A percentile compares a stretch with the other conserved stretches of the same genome.
Conservation (phyloP, 139 green algal species). For the Volvox africanus region DNA sequence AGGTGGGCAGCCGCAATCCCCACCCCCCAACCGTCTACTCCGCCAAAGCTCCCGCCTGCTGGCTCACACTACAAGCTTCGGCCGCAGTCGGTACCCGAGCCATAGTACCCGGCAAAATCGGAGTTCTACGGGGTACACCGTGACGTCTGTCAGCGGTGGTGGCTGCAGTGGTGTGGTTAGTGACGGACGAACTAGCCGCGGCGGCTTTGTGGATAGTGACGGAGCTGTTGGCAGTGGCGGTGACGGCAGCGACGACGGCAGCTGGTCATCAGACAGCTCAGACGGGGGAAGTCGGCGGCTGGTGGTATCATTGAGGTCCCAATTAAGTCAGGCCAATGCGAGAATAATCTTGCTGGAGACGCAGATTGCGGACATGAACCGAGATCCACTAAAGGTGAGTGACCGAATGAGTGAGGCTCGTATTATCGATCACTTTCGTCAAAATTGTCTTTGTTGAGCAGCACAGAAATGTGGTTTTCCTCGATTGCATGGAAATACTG, state of each 20-base stretch:
- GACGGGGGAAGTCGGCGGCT: not conserved
- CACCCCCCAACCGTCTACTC: too few relatives aligned
- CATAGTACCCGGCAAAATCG: not conserved
- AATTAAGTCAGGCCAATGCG: not conserved
- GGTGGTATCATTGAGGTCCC: not conserved
- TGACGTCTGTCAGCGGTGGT: not conserved
- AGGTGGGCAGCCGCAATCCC: not conserved
- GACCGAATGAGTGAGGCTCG: too few relatives aligned
- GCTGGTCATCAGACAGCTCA: slow-evolving; percentile 11
- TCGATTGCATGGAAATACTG: too few relatives aligned
- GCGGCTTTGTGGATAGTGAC: not conserved
- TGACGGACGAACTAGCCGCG: not conserved
- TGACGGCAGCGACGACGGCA: not conserved
- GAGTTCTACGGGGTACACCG: not conserved
- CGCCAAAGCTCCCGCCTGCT: not conserved
- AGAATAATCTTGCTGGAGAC: not conserved
- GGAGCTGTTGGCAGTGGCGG: not conserved
- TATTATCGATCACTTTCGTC: too few relatives aligned
- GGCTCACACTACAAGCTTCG: not conserved
- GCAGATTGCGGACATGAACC: not conserved
- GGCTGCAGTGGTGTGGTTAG: too few relatives aligned
- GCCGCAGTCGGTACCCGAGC: too few relatives aligned
- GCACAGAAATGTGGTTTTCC: too few relatives aligned
- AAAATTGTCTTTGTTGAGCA: too few relatives aligned
- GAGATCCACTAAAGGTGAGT: not conserved